Base-by-base conservation (phyloP, 352 stramenopile genomes). In the Phytopythium sindhum region DNA sequence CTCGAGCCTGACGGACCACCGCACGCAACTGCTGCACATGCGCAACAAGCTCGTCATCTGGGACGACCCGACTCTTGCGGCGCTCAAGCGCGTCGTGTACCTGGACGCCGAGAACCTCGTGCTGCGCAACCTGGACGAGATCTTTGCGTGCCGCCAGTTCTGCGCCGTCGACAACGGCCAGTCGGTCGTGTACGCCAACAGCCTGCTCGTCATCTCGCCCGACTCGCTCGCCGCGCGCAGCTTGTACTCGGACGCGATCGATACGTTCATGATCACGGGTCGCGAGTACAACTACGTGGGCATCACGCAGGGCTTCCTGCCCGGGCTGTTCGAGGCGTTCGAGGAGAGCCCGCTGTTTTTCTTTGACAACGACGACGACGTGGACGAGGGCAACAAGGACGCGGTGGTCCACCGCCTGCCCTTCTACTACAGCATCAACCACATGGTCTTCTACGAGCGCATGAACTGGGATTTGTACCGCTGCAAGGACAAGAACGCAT, bases 361-460 rank as follows among this genome's bases (percentile, higher is more conserved):
- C 54, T 66, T 84, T 14, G 48, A 55, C 19, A 67, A 80, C 39
- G 75, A 79, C 55, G 70, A 80, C 26, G 73, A 69, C 45, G 68
- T 73, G 41, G 73, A 75, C 6, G 69, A 77, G 10, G 65, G 48
- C 29, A 65, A 60, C 1, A 69, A 84, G 21, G 64, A 74, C 35
- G 69, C 66, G 0, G 77, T 91, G 31, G 84, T 90, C 24, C 77
- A 85, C 44, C 81, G 83, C 19, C 66, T 93, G 64, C 85, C 83
- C 47, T 93, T 93, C 62, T 91, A 88, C 69, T 93, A 92, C 72
- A 91, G 80, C 53, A 90, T 93, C 67, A 93, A 93, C 66, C 85
- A 93, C 79, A 92, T 93, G 83, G 83, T 93, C 63, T 93, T 90
- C 65, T 93, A 93, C 70, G 83, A 93, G 63, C 80, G 85, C n/a